A percentile compares a stretch with the other conserved stretches of the same genome.
Evolutionary conservation across 2,329 filamentous ascomycete genomes (phyloP).

Genomic region (Metarhizium sp.): DNA sequence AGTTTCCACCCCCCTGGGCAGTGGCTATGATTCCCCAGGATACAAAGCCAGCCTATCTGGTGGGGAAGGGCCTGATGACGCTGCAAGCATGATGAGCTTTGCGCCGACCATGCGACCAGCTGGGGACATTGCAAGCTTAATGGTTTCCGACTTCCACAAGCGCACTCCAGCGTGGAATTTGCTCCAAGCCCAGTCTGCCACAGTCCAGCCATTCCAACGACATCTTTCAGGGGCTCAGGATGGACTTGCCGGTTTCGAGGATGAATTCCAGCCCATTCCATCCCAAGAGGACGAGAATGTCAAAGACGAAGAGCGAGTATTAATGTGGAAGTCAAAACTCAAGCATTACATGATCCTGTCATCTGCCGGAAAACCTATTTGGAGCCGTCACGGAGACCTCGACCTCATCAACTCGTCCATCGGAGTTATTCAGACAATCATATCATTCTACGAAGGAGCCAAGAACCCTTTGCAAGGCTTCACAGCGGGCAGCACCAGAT

Average conservation of each 20-base stretch:
- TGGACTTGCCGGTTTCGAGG: slow-evolving; percentile 56
- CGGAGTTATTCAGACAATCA: slow-evolving; percentile 92
- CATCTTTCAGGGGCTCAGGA: slow-evolving; percentile 35
- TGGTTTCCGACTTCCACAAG: slow-evolving; percentile 59
- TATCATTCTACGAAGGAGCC: slow-evolving; percentile 85
- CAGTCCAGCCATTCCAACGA: slow-evolving; percentile 51
- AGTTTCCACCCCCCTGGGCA: slow-evolving; percentile 27
- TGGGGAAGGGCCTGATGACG: slow-evolving; percentile 47
- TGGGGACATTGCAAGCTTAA: slow-evolving; percentile 72
- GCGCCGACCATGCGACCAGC: slow-evolving; percentile 52
- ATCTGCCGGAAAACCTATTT: slow-evolving; percentile 93
- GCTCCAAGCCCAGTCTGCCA: slow-evolving; percentile 52
- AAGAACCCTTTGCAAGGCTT: slow-evolving; percentile 74
- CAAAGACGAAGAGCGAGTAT: slow-evolving; percentile 50
- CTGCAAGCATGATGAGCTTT: slow-evolving; percentile 57
- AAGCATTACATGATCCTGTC: slow-evolving; percentile 98
- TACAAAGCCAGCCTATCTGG: slow-evolving; percentile 19
- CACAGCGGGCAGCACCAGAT: slow-evolving; percentile 75
- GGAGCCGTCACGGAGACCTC: slow-evolving; percentile 87
- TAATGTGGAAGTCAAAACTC: slow-evolving; percentile 79
- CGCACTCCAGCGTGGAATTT: slow-evolving; percentile 61
- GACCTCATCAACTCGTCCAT: slow-evolving; percentile 87
- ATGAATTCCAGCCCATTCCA: slow-evolving; percentile 71
- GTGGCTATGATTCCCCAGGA: slow-evolving; percentile 31
- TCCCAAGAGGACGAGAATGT: slow-evolving; percentile 34